Evolutionary conservation across 768 basidiomycete species (phyloP), one percentile per base, ranked within the genome.

Genomic region (Calocera cornea): DNA sequence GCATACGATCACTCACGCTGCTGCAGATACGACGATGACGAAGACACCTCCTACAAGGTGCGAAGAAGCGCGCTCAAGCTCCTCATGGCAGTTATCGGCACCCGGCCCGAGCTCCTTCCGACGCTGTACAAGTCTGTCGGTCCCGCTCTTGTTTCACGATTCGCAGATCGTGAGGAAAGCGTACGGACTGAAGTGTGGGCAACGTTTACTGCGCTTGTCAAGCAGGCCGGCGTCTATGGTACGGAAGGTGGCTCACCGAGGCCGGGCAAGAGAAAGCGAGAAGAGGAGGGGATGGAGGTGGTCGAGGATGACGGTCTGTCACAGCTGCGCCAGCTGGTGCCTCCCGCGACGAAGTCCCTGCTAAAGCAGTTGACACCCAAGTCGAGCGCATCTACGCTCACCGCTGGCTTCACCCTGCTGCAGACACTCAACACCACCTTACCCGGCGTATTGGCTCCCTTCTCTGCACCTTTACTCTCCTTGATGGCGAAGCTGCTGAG

Each of bases 1-100:
- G 65, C 11, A 38, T 40, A 16, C 17, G 8, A 40, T 64, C 24
- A 27, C 22, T 36, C 27, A n/a, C 69, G 24, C 29, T 33, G 14
- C 16, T 11, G 31, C 70, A 95, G 92, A 70, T 97, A 97, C 76
- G 93, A 92, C 5, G 97, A 99, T 72, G 97, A 99, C 68, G 97
- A 98, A 76, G 97, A 99, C 74, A 91, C 90, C 12, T 97, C 95
- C 0, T 98, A 97, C 84, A 97, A 97, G 77, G 92, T 97, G 67
- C 88, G 97, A 70, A 86, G 97, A 50, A 88, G 92, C 7, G 88
- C 97, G 7, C 92, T 94, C 19, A 97, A 97, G 75, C 80, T 98
- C 2, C 82, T 98, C 17, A 80, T 87, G 33, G 89, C 90, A 5
- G 80, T 97, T 63, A 87, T 98, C 67, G 86, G 84, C 14, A 98